Evolutionary conservation across 495 filamentous ascomycete species (phyloP).

Genomic region (Xylaria castorea): DNA sequence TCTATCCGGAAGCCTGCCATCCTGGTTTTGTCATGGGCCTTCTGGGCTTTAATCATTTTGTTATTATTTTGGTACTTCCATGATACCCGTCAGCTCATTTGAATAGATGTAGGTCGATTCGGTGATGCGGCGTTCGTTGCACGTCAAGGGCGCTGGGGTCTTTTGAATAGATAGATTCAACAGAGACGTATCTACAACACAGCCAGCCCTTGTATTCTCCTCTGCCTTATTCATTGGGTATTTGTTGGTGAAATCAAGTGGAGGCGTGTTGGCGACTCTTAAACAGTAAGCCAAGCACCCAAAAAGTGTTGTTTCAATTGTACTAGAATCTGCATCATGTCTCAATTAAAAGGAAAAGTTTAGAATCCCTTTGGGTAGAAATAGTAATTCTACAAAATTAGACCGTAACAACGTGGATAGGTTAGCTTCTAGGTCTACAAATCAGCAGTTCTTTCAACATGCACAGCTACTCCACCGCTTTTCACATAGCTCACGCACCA

Average conservation of each 20-base stretch:
- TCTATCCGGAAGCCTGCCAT: neutral
- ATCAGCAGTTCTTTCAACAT: too few species aligned
- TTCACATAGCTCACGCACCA: neutral
- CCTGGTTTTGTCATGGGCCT: neutral
- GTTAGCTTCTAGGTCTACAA: too few species aligned
- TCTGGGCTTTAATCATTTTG: neutral
- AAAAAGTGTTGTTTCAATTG: neutral
- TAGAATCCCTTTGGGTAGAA: too few species aligned
- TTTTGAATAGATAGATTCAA: neutral
- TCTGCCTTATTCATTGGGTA: neutral
- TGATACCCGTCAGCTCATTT: constrained; percentile 5
- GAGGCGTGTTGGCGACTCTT: neutral
- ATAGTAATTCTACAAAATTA: too few species aligned
- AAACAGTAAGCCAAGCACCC: neutral
- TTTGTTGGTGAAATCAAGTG: neutral
- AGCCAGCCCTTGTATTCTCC: neutral
- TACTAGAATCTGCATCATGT: neutral
- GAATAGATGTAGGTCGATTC: constrained; percentile 3
- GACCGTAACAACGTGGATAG: too few species aligned
- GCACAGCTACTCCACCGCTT: neutral
- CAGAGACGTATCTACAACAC: neutral
- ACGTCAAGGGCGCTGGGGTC: neutral
- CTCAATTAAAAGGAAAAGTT: neutral
- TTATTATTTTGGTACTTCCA: neutral
- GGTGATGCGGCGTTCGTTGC: neutral